Evolutionary conservation across 495 filamentous ascomycete genomes (phyloP).

Genomic region (Halenospora varia): DNA sequence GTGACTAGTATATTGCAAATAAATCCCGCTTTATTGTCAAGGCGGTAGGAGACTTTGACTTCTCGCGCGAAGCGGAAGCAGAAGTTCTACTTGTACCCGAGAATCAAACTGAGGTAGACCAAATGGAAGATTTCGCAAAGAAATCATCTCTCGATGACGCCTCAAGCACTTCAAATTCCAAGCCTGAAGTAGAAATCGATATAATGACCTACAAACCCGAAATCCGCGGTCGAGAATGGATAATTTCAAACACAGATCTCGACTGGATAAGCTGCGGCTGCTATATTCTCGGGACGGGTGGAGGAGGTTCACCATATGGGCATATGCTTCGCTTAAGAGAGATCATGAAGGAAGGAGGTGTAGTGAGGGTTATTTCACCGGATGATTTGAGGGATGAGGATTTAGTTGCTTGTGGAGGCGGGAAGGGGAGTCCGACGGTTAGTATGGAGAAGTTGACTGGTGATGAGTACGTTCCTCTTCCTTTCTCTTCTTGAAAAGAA

Average conservation of each 20-base stretch:
- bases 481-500: neutral
- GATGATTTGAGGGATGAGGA: slow-evolving; percentile 39
- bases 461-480: slow-evolving; percentile 30
- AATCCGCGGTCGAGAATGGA: slow-evolving; percentile 47
- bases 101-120: slow-evolving; percentile 11
- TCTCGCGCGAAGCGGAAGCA: slow-evolving; percentile 27
- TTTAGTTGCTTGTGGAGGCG: slow-evolving; percentile 40
- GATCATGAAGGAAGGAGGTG: slow-evolving; percentile 41
- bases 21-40: slow-evolving; percentile 46
- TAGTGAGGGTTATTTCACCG: slow-evolving; percentile 42
- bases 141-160: neutral
- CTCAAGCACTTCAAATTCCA: neutral
- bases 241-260: slow-evolving; percentile 50
- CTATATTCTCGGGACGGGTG: slow-evolving; percentile 59
- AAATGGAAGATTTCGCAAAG: slow-evolving; percentile 18
- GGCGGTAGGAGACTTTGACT: slow-evolving; percentile 48
- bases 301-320: slow-evolving; percentile 49
- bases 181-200: slow-evolving; percentile 32
- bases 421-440: slow-evolving; percentile 45
- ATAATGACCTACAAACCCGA: slow-evolving; percentile 44
- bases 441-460: slow-evolving; percentile 46
- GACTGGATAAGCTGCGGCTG: slow-evolving; percentile 54
- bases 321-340: slow-evolving; percentile 38
- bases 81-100: slow-evolving; percentile 12
- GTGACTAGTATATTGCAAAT: slow-evolving; percentile 42